A percentile compares a stretch with the other conserved stretches of the same genome.
Conservation (phyloP, 2,329 filamentous ascomycete genomes). For the Neofusicoccum cordaticola region DNA sequence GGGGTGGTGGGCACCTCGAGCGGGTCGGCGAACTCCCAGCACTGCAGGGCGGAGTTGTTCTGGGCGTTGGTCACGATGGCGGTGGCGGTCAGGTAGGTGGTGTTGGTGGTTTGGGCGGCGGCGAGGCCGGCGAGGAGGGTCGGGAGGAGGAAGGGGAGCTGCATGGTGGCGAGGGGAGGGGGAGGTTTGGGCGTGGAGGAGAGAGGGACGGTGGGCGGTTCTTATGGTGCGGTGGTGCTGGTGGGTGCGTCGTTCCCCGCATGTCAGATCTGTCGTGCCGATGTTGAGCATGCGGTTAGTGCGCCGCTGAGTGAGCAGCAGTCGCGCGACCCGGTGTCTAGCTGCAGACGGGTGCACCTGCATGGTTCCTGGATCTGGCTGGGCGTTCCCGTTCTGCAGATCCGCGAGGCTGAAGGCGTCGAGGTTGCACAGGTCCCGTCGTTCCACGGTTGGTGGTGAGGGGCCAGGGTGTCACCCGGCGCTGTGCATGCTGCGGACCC, state of each 20-base stretch:
- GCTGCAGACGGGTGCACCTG: not conserved
- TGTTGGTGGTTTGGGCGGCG: not conserved
- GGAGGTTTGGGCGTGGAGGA: not conserved
- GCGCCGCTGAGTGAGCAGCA: not conserved
- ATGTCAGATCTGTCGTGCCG: not conserved
- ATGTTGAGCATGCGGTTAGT: not conserved
- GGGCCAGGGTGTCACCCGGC: too few species aligned
- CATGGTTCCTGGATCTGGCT: not conserved
- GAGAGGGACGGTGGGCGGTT: not conserved
- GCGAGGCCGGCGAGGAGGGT: not conserved
- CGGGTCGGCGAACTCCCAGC: constrained; percentile 32
- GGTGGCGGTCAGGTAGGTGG: constrained; percentile 27
- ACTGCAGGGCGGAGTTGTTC: constrained; percentile 34
- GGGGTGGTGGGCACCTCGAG: constrained; percentile 27
- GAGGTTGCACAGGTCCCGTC: not conserved
- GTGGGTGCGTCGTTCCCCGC: not conserved
- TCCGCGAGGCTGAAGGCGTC: not conserved
- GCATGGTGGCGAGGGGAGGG: not conserved
- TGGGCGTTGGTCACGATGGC: constrained; percentile 31
- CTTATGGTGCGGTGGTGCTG: too few species aligned
- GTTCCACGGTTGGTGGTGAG: too few species aligned
- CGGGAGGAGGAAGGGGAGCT: not conserved
- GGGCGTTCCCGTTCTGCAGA: not conserved
- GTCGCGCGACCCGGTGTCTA: not conserved
- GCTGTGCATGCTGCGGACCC: not conserved